Evolutionary conservation across 192 early-diverging fungal species (phyloP), one percentile per base, ranked within the genome.

Genomic region (Coemansia sp.): DNA sequence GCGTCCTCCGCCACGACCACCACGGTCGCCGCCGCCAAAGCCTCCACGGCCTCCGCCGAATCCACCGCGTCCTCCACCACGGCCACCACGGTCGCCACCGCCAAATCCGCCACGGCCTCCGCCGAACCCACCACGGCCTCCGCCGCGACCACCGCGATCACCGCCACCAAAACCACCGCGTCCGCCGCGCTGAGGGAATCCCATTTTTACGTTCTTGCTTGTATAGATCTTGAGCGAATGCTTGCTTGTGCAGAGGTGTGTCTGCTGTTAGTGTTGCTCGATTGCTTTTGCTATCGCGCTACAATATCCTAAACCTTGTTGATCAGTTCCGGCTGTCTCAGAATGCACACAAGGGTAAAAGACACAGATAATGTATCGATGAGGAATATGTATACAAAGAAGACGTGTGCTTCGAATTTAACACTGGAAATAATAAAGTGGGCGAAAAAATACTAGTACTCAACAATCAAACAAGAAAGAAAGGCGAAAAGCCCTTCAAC

Each of bases 121-220:
- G 30, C 89, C 88, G 54, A 48, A 20, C 22, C 84, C 83, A 34
- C 78, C 78, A 20, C 69, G 68, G 3, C 25, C 50, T 7, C 69
- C 75, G 3, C 83, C 80, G 17, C 73, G 76, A 67, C 83, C 80
- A 8, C 85, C 85, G 61, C 80, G 66, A 55, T 67, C 36, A 3
- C 83, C 82, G 29, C 81, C 80, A 22, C 48, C 54, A 20, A 38
- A 48, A 33, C 57, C 59, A 16, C 60, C 85, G 59, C 80, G 66
- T 56, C 57, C 59, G 16, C 60, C 87, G 59, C 73, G 75, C 76
- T 73, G 69, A 74, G 79, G 71, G 71, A 76, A 70, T 70, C 75
- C 75, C 77, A 81, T 79, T 77, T 56, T 71, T 66, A 64, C 10
- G 6, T 25, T 36, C 40, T 28, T 60, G 33, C 28, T 57, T 34